A percentile compares a stretch with the other conserved stretches of the same genome.
phyloP scores from a whole-genome alignment of 2,329 filamentous ascomycete genomes.

The Arachnopeziza araneosa region DNA sequence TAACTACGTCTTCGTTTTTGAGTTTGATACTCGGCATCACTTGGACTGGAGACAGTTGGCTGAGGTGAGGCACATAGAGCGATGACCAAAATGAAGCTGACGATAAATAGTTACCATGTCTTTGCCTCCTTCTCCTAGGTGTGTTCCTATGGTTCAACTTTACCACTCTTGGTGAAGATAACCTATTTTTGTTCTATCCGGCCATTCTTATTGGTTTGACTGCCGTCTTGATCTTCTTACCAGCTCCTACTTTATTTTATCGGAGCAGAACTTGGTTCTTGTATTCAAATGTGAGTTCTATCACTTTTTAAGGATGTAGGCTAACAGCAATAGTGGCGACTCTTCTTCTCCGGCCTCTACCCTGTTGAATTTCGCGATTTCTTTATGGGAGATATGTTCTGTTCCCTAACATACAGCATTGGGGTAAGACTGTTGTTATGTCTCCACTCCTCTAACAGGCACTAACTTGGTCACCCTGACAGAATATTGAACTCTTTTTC shows the following conservation, averaged over 20 bases:
- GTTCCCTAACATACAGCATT: slow-evolving; percentile 85
- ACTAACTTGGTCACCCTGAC: slow-evolving; percentile 19
- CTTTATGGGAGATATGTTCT: slow-evolving; percentile 94
- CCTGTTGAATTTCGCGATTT: slow-evolving; percentile 95
- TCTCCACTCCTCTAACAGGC: background rate
- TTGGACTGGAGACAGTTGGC: slow-evolving; percentile 83
- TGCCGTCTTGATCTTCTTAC: slow-evolving; percentile 63
- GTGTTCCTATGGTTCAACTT: slow-evolving; percentile 86
- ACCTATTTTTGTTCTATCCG: slow-evolving; percentile 77
- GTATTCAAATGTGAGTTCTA: slow-evolving; percentile 65
- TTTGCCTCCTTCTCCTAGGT: slow-evolving; percentile 71
- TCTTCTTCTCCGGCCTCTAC: slow-evolving; percentile 76
- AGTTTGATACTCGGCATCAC: slow-evolving; percentile 78
- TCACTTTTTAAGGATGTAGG: background rate
- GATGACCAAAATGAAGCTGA: background rate
- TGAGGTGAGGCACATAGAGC: slow-evolving; percentile 37
- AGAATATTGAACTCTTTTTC: slow-evolving; percentile 88
- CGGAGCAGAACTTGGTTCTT: slow-evolving; percentile 75
- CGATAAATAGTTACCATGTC: slow-evolving; percentile 57
- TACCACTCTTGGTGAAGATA: slow-evolving; percentile 52
- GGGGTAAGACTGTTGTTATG: slow-evolving; percentile 51
- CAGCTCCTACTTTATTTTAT: slow-evolving; percentile 65
- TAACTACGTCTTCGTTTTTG: slow-evolving; percentile 93
- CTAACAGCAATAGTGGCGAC: slow-evolving; percentile 55
- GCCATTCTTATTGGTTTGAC: slow-evolving; percentile 68